These are phyloP conservation scores for Arachis hypogaea DNA, from an alignment of 306 rosid species.

Conservation along the genomic window DNA sequence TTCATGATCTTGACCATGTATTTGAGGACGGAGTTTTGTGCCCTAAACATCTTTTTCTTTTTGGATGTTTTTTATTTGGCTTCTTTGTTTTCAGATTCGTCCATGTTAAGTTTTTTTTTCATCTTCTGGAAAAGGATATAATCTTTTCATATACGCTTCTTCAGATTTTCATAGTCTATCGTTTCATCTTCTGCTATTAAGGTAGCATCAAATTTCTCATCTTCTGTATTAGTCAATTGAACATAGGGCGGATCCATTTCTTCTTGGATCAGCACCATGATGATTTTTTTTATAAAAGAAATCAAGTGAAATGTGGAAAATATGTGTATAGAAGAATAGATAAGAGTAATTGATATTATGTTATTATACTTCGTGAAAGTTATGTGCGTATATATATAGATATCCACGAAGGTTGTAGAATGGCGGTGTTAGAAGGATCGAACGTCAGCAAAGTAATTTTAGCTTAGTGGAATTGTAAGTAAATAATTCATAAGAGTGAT, in stretches of 20 bases:
- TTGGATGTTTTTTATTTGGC: constrained; percentile 62
- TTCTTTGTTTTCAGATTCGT: constrained; percentile 22
- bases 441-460: background rate
- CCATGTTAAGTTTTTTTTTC: constrained; percentile 38
- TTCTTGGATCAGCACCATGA: constrained; percentile 49
- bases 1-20: constrained; percentile 77
- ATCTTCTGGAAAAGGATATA: constrained; percentile 45
- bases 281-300: background rate
- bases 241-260: constrained; percentile 6
- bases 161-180: constrained; percentile 56
- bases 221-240: background rate
- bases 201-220: constrained; percentile 34
- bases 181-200: background rate
- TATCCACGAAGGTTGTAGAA: background rate
- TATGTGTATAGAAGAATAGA: background rate
- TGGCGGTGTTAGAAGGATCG: background rate
- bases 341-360: background rate
- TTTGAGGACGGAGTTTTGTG: constrained; percentile 65
- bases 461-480: background rate
- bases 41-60: constrained; percentile 59
- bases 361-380: background rate
- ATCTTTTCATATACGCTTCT: constrained; percentile 75
- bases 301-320: no score
- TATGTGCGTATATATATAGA: background rate
- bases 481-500: background rate